Evolutionary conservation across 2,329 filamentous ascomycete species (phyloP), one percentile per base, ranked within the genome.

Genomic region (Pyrenochaeta sp.): DNA sequence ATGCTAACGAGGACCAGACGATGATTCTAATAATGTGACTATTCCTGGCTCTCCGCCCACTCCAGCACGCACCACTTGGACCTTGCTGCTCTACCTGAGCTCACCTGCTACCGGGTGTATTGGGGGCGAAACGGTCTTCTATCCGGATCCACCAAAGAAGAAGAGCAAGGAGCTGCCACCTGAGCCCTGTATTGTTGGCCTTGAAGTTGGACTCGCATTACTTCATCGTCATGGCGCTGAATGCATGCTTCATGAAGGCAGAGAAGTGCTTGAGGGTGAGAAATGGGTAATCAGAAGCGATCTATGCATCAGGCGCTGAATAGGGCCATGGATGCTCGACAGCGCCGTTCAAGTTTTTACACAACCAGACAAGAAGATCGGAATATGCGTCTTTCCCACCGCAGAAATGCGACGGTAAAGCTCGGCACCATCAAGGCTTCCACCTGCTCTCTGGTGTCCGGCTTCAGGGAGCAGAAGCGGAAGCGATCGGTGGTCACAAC

Each of bases 241-340:
- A 62, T 97, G 94, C 78, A 86, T 97, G 81, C 79, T 97, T 71
- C 93, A 97, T 77, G 93, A 97, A 77, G 93, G 93, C 0, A 85
- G 86, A 56, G 89, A 96, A 73, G 93, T 97, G 0, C 84, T 80
- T 1, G 83, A 85, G 42, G 93, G 93, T 9, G 92, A 96, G 80
- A 97, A 97, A 78, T 97, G 93, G 93, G 89, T 97, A 58, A 85
- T 97, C 58, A 83, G 93, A 64, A 96, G 90, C 62, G 93, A 97
- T 81, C 78, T 97, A 42, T 92, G 90, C 70, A 84, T 93, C 13
- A 83, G 77, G 63, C 80, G 84, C 61, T 88, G 67, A 69, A 6
- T 7, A 13, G 15, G 32, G 5, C 10, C 4, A 47, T 36, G 43
- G 12, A 25, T 43, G 22, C 34, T 24, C n/a, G n/a, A 8, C 8